Base-by-base conservation (phyloP, 306 rosid genomes). In the Lathyrus aphaca region DNA sequence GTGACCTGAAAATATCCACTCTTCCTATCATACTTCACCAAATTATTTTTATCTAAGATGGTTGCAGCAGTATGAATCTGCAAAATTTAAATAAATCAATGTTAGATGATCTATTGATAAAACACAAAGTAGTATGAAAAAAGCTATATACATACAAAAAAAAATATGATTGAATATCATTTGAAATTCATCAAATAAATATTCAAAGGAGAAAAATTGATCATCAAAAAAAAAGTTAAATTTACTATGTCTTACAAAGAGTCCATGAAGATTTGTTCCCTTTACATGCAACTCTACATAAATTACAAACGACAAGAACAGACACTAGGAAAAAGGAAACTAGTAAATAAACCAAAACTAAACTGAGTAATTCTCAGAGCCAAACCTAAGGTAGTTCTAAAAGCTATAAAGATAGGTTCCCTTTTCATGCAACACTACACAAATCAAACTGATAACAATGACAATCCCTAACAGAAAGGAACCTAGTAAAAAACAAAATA, bases 1-100 rank as follows among this genome's bases (percentile, higher is more conserved):
- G 97, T 93, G 40, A 90, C 97, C 79, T 94, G 97, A 64, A 94
- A 94, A 82, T 90, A 94, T 60, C 98, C 97, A 59, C 97, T 94
- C 85, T 94, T 94, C 66, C 97, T 79, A 59, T 86, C 98, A 74
- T 94, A 90, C 88, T 94, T 94, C 57, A 88, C 90, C 87, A 90
- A 78, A 82, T 88, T 94, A 79, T 85, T 94, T 74, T 80, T 85
- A 64, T 90, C 98, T 73, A 94, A 81, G 76, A 90, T 84, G 65
- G 83, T 82, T 62, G 98, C 97, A 29, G 96, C 98, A 0, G 97
- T 85, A 82, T 94, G 97, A 76, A 94, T 90, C 98, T 94, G 92
- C 83, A 76, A 72, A 56, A 73, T 62, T 65, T 4, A 77, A 62
- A 79, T 56, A 80, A 56, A 78, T 48, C 8, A 77, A 16, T 40